These are phyloP conservation scores for Aspergillus biplanus DNA, from an alignment of 495 filamentous ascomycete species.

Conservation along the genomic window DNA sequence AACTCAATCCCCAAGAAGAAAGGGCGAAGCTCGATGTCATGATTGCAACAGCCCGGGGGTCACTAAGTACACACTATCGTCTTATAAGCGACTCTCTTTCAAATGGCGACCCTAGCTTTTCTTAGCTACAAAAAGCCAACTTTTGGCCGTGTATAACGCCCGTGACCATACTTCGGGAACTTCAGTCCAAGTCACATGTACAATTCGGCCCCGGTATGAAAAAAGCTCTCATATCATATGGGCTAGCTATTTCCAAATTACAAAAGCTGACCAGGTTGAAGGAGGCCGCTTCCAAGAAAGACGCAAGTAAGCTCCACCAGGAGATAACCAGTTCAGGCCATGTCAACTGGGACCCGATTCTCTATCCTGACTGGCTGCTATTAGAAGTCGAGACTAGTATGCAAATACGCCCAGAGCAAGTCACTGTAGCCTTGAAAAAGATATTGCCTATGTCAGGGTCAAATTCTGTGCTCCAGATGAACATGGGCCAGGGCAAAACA, in stretches of 20 bases:
- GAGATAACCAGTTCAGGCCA: constrained; percentile 60
- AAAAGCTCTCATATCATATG: constrained; percentile 5
- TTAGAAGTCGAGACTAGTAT: constrained; percentile 67
- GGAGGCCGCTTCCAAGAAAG: constrained; percentile 25
- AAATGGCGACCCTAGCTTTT: not conserved
- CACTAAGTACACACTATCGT: not conserved
- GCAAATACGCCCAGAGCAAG: constrained; percentile 63
- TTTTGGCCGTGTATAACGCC: constrained; percentile 14
- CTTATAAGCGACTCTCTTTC: not conserved
- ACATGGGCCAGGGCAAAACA: constrained; percentile 77
- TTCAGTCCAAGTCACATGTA: constrained; percentile 4
- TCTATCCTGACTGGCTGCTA: constrained; percentile 60
- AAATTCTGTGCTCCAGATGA: constrained; percentile 68
- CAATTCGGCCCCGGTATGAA: constrained; percentile 2
- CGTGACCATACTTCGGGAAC: constrained; percentile 7
- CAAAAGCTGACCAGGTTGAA: constrained; percentile 40
- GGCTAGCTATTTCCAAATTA: constrained; percentile 1
- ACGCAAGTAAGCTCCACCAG: constrained; percentile 39
- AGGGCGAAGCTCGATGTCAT: not conserved
- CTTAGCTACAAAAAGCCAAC: constrained; percentile 4
- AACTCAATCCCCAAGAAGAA: not conserved
- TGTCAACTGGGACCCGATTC: constrained; percentile 52
- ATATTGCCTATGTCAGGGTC: constrained; percentile 41
- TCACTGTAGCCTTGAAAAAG: constrained; percentile 60
- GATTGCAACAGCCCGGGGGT: not conserved